Evolutionary conservation across 805 yeast species (phyloP).

Genomic region (Limtongozyma cylindracea): DNA sequence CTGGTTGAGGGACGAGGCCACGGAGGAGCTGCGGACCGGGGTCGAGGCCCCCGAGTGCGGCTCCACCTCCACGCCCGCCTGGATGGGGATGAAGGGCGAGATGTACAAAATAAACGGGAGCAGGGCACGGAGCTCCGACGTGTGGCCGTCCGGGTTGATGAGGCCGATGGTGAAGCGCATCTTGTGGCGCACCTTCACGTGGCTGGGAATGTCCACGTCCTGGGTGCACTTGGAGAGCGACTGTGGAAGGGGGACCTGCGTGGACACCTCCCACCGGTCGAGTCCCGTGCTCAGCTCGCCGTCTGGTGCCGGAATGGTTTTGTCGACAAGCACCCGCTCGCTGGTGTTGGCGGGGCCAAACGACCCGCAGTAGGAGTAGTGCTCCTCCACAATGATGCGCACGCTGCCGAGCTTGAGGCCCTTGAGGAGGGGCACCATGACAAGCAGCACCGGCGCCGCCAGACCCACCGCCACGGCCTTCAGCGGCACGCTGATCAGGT

Average conservation of each 20-base stretch:
- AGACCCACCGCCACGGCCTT: slow-evolving; percentile 86
- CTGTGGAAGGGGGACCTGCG: slow-evolving; percentile 40
- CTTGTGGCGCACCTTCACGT: slow-evolving; percentile 73
- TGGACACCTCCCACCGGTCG: slow-evolving; percentile 49
- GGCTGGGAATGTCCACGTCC: slow-evolving; percentile 50
- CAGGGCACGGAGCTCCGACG: slow-evolving; percentile 77
- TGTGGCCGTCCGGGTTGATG: slow-evolving; percentile 76
- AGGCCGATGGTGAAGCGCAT: slow-evolving; percentile 59
- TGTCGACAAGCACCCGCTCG: slow-evolving; percentile 32
- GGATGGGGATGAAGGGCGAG: slow-evolving; percentile 57
- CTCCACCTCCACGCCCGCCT: slow-evolving; percentile 15
- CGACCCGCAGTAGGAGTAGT: slow-evolving; percentile 31
- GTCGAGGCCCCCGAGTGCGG: too few species aligned
- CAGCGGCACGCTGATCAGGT: slow-evolving; percentile 63
- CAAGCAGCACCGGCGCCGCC: slow-evolving; percentile 36
- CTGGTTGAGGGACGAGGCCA: too few species aligned
- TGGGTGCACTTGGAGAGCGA: slow-evolving; percentile 59
- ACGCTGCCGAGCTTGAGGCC: slow-evolving; percentile 62
- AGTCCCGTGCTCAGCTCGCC: slow-evolving; percentile 18
- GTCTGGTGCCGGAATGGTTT: slow-evolving; percentile 15
- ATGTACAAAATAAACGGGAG: slow-evolving; percentile 59
- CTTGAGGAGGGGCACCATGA: slow-evolving; percentile 57
- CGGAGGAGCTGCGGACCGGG: too few species aligned
- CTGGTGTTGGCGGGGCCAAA: slow-evolving; percentile 23
- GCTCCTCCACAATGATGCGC: slow-evolving; percentile 42